Evolutionary conservation across 2,329 filamentous ascomycete species (phyloP).

Genomic region (Phialocephala sp.): DNA sequence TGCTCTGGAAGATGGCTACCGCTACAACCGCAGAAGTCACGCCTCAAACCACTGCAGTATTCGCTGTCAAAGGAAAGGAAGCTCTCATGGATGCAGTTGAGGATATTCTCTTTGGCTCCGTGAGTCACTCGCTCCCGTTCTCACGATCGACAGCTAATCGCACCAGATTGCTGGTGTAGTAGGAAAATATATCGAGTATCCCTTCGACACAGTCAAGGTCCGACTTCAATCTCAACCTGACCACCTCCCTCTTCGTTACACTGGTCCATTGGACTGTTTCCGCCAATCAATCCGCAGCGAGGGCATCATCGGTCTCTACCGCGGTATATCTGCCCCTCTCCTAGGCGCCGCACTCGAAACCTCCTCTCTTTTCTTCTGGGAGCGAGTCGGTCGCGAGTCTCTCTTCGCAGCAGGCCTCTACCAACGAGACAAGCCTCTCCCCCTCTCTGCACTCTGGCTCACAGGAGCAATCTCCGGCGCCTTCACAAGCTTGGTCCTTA

Average conservation of each 20-base stretch:
- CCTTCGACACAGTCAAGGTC: slow-evolving; percentile 98
- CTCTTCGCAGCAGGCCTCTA: slow-evolving; percentile 60
- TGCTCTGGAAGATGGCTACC: slow-evolving; percentile 33
- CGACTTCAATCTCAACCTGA: slow-evolving; percentile 95
- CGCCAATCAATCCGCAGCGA: slow-evolving; percentile 80
- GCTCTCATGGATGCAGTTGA: slow-evolving; percentile 68
- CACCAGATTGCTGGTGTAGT: slow-evolving; percentile 77
- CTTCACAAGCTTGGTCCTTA: slow-evolving; percentile 88
- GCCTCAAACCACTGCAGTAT: slow-evolving; percentile 18
- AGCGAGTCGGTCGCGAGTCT: slow-evolving; percentile 73
- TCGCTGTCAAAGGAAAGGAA: slow-evolving; percentile 31
- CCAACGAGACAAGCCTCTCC: slow-evolving; percentile 63
- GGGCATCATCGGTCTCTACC: slow-evolving; percentile 78
- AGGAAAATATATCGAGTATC: slow-evolving; percentile 97
- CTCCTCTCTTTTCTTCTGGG: slow-evolving; percentile 91
- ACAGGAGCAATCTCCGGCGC: slow-evolving; percentile 88
- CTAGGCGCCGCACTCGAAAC: slow-evolving; percentile 91
- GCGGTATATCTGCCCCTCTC: slow-evolving; percentile 90
- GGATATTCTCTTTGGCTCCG: slow-evolving; percentile 87
- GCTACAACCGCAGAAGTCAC: slow-evolving; percentile 34
- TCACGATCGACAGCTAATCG: slow-evolving; percentile 9
- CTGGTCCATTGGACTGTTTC: slow-evolving; percentile 91
- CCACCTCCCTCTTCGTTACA: slow-evolving; percentile 79
- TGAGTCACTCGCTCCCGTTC: slow-evolving; percentile 49
- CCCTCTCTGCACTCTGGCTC: slow-evolving; percentile 75